Percentiles rank a stretch among this genome's conserved stretches.
Conservation (phyloP, 352 stramenopile genomes). For the Elongisporangium prolatum region DNA sequence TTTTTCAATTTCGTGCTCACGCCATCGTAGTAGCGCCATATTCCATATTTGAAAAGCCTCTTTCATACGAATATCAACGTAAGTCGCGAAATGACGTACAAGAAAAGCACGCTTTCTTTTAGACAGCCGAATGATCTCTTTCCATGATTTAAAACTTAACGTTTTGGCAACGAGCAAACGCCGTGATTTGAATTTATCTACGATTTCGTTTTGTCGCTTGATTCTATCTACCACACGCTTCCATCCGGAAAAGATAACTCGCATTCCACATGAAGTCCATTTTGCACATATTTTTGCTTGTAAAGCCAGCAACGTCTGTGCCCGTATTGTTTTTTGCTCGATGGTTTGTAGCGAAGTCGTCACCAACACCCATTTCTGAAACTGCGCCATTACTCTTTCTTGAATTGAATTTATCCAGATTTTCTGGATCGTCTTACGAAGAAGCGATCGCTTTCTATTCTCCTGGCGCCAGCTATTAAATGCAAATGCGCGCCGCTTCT, state of each 20-base stretch:
- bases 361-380: conserved; percentile 21
- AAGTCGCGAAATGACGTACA: not conserved
- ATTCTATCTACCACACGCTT: not conserved
- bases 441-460: conserved; percentile 14
- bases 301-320: conserved; percentile 19
- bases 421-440: conserved; percentile 25
- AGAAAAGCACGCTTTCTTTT: not conserved
- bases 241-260: not conserved
- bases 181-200: not conserved
- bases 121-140: not conserved
- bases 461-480: conserved; percentile 17
- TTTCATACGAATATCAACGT: not conserved
- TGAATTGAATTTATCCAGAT: conserved; percentile 40
- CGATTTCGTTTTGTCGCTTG: not conserved
- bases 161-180: not conserved
- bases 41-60: not conserved
- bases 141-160: not conserved
- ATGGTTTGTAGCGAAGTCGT: not conserved
- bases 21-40: not conserved
- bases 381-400: conserved; percentile 23
- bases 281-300: conserved; percentile 33
- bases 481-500: not conserved
- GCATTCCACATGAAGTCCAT: conserved; percentile 1
- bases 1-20: not conserved
- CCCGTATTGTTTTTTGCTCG: not conserved